Evolutionary conservation across 2,329 filamentous ascomycete genomes (phyloP), one percentile per base, ranked within the genome.

Genomic region (Colletotrichum tropicale): DNA sequence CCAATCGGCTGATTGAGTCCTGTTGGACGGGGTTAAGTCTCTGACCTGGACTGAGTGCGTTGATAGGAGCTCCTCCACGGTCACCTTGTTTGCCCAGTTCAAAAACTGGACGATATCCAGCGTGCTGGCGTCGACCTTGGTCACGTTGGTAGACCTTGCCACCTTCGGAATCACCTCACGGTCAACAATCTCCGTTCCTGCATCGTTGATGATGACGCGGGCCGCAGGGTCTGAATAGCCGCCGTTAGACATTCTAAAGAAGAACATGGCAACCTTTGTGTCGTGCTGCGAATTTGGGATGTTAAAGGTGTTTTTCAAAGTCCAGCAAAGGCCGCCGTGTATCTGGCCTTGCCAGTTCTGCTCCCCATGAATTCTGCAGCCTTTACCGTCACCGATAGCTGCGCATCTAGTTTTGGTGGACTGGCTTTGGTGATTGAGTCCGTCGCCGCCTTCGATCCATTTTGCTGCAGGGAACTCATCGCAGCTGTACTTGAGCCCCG

Each of bases 1-100:
- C 58, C 58, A 61, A 61, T 61, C 58, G 30, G 30, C 30, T 30
- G 30, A 30, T 30, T 30, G 30, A 66, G 62, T 66, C 36, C 62
- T 24, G 62, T 66, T 66, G 36, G 62, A 66, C 24, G 36, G 36
- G 62, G 21, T 48, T n/a, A 66, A 48, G 24, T 66, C 62, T 66
- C 36, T 52, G 61, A 65, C 61, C 34, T 66, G 38, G 62, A 66
- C 62, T 34, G 64, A 55, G 43, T 66, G 55, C 55, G 55, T 70
- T 30, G 66, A 60, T 43, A 70, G 55, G 21, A 70, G 66, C 34
- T 70, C 66, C 30, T 61, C 66, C 55, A 70, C 56, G 34, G 66
- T 70, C 21, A 70, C 66, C 32, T 60, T 70, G 55, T 70, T 61
- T 21, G 66, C 66, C 66, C 55, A 70, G 43, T 66, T 66, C 64